Evolutionary conservation across 1,284 basidiomycete genomes (phyloP).

Genomic region (Exobasidium cylindrosporum): DNA sequence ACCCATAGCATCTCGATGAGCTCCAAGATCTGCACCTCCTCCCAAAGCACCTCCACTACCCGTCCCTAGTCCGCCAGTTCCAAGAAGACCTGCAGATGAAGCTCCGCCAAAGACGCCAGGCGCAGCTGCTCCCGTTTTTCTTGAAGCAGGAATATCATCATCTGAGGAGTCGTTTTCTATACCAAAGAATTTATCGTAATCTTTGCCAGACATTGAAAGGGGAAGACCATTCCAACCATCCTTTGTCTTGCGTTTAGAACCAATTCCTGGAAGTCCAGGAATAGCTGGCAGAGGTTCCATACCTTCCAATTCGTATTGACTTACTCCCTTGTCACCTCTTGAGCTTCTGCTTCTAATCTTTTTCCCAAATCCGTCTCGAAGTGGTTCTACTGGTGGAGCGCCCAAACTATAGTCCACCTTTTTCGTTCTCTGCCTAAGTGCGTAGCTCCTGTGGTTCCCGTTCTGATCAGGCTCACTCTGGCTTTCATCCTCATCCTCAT

Average conservation of each 20-base stretch:
- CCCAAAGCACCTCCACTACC: slow-evolving; percentile 21
- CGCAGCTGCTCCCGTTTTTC: slow-evolving; percentile 27
- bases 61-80: slow-evolving; percentile 27
- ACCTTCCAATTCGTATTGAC: slow-evolving; percentile 9
- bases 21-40: slow-evolving; percentile 25
- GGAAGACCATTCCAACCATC: slow-evolving; percentile 43
- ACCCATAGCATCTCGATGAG: slow-evolving; percentile 29
- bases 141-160: slow-evolving; percentile 31
- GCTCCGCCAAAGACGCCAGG: slow-evolving; percentile 21
- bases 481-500: slow-evolving; percentile 34
- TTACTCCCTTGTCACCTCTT: not conserved
- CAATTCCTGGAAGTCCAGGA: not conserved
- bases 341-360: not conserved
- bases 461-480: slow-evolving; percentile 14
- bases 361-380: slow-evolving; percentile 46
- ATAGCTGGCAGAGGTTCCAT: slow-evolving; percentile 1
- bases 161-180: slow-evolving; percentile 45
- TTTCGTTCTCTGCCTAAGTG: slow-evolving; percentile 44
- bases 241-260: slow-evolving; percentile 30
- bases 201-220: slow-evolving; percentile 46
- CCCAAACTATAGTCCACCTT: slow-evolving; percentile 51
- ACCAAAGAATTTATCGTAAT: slow-evolving; percentile 50
- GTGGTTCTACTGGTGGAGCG: slow-evolving; percentile 38
- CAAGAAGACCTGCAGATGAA: slow-evolving; percentile 29
- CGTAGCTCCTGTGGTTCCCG: slow-evolving; percentile 22